Percentiles rank a stretch among this genome's conserved stretches.
Evolutionary conservation across 139 green algal genomes (phyloP).

Genomic region (Chlorella sp.): DNA sequence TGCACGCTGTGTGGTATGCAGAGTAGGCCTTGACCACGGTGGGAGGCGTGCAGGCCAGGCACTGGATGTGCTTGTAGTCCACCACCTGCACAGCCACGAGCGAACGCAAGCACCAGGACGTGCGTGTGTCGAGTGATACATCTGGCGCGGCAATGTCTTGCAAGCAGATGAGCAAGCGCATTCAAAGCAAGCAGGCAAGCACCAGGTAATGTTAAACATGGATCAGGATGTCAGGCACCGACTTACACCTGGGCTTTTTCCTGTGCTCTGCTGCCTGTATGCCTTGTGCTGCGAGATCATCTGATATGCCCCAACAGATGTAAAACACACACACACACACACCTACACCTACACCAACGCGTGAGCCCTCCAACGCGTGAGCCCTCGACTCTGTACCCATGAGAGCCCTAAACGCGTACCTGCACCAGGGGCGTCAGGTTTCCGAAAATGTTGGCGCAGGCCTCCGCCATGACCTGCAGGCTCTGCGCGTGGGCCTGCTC

Average conservation of each 20-base stretch:
- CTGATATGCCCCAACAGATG: not conserved
- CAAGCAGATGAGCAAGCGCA: not conserved
- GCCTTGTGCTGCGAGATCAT: no score
- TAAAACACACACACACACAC: not conserved
- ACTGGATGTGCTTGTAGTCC: conserved; percentile 26
- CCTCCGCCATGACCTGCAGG: not conserved
- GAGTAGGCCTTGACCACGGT: conserved; percentile 23
- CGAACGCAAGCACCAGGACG: not conserved
- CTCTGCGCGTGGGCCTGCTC: not conserved
- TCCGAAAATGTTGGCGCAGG: not conserved
- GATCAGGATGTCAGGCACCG: not conserved
- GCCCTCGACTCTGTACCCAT: not conserved
- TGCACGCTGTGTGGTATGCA: conserved; percentile 34
- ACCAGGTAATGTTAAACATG: not conserved
- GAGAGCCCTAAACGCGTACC: not conserved
- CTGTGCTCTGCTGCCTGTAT: no score
- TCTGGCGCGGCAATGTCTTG: not conserved
- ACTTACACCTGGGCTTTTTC: not conserved
- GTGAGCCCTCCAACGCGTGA: not conserved
- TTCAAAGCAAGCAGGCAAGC: not conserved
- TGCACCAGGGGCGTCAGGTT: not conserved
- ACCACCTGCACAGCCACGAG: conserved; percentile 3
- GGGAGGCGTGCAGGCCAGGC: conserved; percentile 11
- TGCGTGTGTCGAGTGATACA: not conserved
- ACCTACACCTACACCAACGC: not conserved